Evolutionary conservation across 352 stramenopile genomes (phyloP), one percentile per base, ranked within the genome.

Genomic region (Phytophthora sojae): DNA sequence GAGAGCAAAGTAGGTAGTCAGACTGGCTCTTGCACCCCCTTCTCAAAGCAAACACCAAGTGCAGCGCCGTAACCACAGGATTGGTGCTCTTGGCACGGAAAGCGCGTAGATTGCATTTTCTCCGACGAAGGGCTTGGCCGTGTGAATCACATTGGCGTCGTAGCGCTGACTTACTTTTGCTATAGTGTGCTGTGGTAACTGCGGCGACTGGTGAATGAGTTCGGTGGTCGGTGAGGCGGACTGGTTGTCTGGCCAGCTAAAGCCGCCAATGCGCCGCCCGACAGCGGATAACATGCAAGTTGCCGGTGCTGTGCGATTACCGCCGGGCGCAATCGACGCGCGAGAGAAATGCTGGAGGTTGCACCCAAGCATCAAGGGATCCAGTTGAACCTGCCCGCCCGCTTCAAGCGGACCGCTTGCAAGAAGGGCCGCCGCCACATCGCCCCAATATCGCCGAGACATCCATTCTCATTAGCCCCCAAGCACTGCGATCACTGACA

Each of bases 261-360:
- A 39, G 35, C 6, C 35, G 8, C 8, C 9, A 44, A 44, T 15
- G 21, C 21, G 21, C 21, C 21, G 21, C 21, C 21, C 21, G 21
- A 21, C 21, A 21, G 21, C 21, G 21, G 21, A 30, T 30, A 30
- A 30, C 26, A 29, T 6, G 26, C 26, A 29, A 29, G 8, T 39
- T 39, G 8, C 32, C 32, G 32, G 32, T 39, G 32, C 39, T 19
- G 12, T 17, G 17, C 39, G 39, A 21, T 47, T 2, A 47, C 3
- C 15, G 60, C 30, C 51, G 44, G 50, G 54, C 50, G 32, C 60
- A 60, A 54, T 67, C 3, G 32, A 17, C 2, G 60, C 59, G 47
- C 12, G 49, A 61, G 61, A 61, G 61, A 67, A 67, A 56, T 61
- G 50, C 23, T 49, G 17, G 37, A 15, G 30, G 35, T 45, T 21